Base-by-base conservation (phyloP, 1,284 basidiomycete species). In the Coniophora puteana region DNA sequence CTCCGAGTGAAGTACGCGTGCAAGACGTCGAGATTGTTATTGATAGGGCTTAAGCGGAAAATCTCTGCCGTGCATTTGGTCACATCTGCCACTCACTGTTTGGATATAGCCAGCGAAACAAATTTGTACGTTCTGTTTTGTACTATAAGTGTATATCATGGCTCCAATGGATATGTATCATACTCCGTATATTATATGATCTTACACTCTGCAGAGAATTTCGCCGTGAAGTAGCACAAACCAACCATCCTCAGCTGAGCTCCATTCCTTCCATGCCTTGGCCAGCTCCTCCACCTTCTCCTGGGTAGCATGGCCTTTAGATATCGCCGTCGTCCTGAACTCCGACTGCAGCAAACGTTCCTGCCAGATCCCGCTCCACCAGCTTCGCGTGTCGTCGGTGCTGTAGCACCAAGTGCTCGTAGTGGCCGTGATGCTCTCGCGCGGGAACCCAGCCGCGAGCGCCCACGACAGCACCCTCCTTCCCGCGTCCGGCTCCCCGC, bases 291-390 rank as follows among this genome's bases (percentile, higher is more conserved):
- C 46, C 31, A 67, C 32, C 10, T 55, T 54, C 20, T 55, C 58
- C 36, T 48, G 26, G 1, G 54, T 56, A 3, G 54, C 58, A 3
- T 58, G 32, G 3, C 59, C 61, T 13, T 48, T 48, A n/a, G 54
- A 52, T 1, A 62, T 21, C 11, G 62, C 65, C 13, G 48, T 49
- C 14, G 41, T 38, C 6, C 58, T 52, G 45, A 61, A 66, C 36
- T 49, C 46, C 11, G 67, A 67, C 3, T 38, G 40, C 6, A 64
- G 29, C 1, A 49, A 53, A 6, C 67, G 51, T 21, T 66, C 67
- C 16, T 63, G 63, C 60, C 59, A 64, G 38, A 66, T 32, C 16
- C 43, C 50, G 3, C 62, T 53, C 54, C 57, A 68, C 60, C 60
- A 68, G 14, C 49, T 50, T 8, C 59, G 52, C 24, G 69, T 64